These are phyloP conservation scores for Xylogone sp. DNA, from an alignment of 2,329 filamentous ascomycete species.

Conservation along the genomic window DNA sequence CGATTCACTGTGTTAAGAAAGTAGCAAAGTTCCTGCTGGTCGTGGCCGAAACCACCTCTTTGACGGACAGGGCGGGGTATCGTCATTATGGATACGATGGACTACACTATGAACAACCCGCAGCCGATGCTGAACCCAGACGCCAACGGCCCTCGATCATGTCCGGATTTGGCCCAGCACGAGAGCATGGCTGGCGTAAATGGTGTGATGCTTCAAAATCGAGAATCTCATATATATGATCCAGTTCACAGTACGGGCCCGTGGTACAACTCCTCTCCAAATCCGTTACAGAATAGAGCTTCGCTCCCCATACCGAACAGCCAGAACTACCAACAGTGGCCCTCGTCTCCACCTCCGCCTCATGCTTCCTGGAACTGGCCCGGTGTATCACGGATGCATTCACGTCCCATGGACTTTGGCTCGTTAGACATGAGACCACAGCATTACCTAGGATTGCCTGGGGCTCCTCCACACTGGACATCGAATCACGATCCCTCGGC, in stretches of 20 bases:
- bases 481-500: conserved; percentile 6
- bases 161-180: background rate
- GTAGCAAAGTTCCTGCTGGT: background rate
- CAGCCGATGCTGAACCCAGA: conserved; percentile 4
- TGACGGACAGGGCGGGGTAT: background rate
- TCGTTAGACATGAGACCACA: background rate
- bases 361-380: background rate
- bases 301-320: conserved; percentile 5
- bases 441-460: background rate
- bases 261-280: conserved; percentile 7
- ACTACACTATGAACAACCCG: conserved; percentile 19
- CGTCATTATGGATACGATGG: conserved; percentile 19
- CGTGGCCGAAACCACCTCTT: background rate
- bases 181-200: background rate
- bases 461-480: background rate
- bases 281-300: conserved; percentile 5
- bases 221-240: conserved; percentile 21
- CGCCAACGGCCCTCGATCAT: conserved; percentile 1
- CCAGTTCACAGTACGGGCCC: conserved; percentile 16
- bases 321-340: background rate
- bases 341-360: background rate
- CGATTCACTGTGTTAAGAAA: background rate
- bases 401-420: background rate
- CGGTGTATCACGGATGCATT: background rate
- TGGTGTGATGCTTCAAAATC: background rate